Evolutionary conservation across 345 rosid species (phyloP).

Genomic region (Eucalyptus brandiana): DNA sequence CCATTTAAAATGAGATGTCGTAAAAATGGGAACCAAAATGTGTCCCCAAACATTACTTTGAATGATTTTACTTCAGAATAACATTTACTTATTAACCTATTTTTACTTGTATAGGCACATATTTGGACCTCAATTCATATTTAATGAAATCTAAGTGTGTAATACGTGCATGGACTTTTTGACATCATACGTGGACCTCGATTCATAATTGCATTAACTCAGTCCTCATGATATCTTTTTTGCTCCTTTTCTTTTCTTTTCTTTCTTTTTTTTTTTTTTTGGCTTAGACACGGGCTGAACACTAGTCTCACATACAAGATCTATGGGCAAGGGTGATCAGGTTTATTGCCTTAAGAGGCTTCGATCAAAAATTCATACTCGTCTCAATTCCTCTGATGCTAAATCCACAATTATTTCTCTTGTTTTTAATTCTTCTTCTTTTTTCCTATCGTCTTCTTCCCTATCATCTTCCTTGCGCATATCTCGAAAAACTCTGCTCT

Average conservation of each 20-base stretch:
- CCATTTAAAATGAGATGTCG: no score
- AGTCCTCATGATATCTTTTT: not conserved
- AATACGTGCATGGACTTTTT: accelerated
- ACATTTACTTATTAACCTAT: no score
- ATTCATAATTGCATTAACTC: no score
- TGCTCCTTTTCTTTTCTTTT: accelerated
- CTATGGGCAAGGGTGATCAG: not conserved
- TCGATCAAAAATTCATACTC: not conserved
- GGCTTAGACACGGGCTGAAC: not conserved
- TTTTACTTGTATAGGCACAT: not conserved
- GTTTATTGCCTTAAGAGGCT: not conserved
- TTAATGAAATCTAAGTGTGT: not conserved
- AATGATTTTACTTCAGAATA: not conserved
- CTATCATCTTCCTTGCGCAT: not conserved
- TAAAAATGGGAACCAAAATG: no score
- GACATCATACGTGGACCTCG: no score
- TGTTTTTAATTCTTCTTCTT: no score
- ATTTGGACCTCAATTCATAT: accelerated
- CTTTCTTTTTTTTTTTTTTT: accelerated
- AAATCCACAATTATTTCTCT: no score
- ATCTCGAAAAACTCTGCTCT: not conserved
- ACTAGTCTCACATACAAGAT: not conserved
- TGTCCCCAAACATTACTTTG: no score
- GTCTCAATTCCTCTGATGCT: not conserved
- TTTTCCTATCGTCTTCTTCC: not conserved